Percentiles rank a stretch among this genome's conserved stretches.
Conservation (phyloP, 2,329 filamentous ascomycete genomes). For the Xylaria sp. region DNA sequence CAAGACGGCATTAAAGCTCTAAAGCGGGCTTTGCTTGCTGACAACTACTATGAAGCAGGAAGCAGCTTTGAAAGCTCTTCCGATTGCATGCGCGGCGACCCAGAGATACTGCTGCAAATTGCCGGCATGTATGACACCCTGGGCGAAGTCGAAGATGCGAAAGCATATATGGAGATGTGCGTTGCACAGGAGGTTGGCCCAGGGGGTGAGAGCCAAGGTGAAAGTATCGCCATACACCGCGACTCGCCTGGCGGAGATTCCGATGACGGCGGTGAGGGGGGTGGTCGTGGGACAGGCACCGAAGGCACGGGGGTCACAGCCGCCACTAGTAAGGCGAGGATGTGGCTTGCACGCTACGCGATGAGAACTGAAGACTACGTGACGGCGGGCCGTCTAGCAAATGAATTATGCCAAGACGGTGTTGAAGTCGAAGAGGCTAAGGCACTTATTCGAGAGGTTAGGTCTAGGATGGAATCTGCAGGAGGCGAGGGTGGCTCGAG, state of each 20-base stretch:
- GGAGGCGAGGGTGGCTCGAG: slow-evolving; percentile 22
- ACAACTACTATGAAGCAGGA: slow-evolving; percentile 81
- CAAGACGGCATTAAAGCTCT: slow-evolving; percentile 95
- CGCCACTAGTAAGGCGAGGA: slow-evolving; percentile 88
- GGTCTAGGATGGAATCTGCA: slow-evolving; percentile 73
- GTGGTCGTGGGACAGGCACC: slow-evolving; percentile 45
- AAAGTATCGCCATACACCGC: slow-evolving; percentile 66
- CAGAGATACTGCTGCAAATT: slow-evolving; percentile 90
- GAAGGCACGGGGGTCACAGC: slow-evolving; percentile 84
- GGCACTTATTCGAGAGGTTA: slow-evolving; percentile 86
- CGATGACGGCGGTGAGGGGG: slow-evolving; percentile 54
- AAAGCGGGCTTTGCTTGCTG: slow-evolving; percentile 89
- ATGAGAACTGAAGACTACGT: slow-evolving; percentile 80
- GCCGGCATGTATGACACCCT: slow-evolving; percentile 88
- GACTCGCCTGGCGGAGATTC: slow-evolving; percentile 59
- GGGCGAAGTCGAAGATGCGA: slow-evolving; percentile 80
- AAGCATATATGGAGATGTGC: slow-evolving; percentile 95
- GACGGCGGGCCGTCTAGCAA: slow-evolving; percentile 82
- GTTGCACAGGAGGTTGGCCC: slow-evolving; percentile 87
- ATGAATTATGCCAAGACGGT: slow-evolving; percentile 93
- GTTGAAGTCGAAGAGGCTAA: slow-evolving; percentile 98
- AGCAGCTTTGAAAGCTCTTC: slow-evolving; percentile 63
- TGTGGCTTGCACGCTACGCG: slow-evolving; percentile 91
- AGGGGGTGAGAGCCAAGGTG: slow-evolving; percentile 55
- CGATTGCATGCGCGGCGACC: slow-evolving; percentile 71